Conservation (phyloP, 2,329 filamentous ascomycete genomes). For the Scleromitrula shiraiana region DNA sequence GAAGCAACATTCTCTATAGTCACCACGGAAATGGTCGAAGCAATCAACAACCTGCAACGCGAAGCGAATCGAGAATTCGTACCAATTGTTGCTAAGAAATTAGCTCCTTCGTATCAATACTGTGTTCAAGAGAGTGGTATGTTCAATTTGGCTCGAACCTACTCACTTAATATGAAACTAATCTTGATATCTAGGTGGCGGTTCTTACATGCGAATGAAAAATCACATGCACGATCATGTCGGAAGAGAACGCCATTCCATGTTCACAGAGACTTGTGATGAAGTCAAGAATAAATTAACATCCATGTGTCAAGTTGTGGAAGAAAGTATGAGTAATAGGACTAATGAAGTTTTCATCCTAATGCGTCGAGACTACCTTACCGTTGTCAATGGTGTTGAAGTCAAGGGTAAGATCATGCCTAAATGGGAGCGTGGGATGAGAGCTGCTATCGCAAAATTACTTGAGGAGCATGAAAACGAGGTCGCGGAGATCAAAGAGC, state of each 20-base stretch:
- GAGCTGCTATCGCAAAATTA: background rate
- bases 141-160: background rate
- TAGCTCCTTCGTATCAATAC: constrained; percentile 38
- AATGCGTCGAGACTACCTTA: constrained; percentile 29
- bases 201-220: constrained; percentile 46
- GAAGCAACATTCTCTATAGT: constrained; percentile 34
- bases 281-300: constrained; percentile 35
- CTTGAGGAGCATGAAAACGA: constrained; percentile 2
- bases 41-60: constrained; percentile 39
- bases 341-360: constrained; percentile 26
- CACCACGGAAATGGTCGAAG: constrained; percentile 25
- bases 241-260: constrained; percentile 31
- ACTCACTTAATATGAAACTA: background rate
- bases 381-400: constrained; percentile 24
- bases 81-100: constrained; percentile 37
- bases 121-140: constrained; percentile 38
- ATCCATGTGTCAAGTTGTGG: constrained; percentile 29
- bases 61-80: constrained; percentile 47
- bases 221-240: constrained; percentile 39
- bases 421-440: constrained; percentile 20
- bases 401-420: constrained; percentile 20
- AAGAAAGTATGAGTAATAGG: constrained; percentile 22
- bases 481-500: no score
- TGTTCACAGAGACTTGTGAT: constrained; percentile 41
- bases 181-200: constrained; percentile 28